Conservation (phyloP, 192 early-diverging fungal genomes). For the Pecoramyces ruminantium region DNA sequence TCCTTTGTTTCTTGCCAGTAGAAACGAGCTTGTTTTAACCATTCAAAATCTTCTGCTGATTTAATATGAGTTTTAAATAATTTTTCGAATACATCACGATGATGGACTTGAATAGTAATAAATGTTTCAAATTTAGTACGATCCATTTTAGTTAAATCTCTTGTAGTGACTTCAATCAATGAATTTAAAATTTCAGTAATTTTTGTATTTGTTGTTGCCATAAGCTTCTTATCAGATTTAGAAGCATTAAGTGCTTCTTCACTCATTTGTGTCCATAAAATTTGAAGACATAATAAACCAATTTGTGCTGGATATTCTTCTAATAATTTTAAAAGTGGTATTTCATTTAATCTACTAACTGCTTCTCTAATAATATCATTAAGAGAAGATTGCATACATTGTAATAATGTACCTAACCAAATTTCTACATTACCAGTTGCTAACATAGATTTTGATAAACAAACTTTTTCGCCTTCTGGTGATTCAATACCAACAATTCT, state of each 20-base stretch:
- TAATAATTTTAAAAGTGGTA: conserved; percentile 42
- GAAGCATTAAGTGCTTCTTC: conserved; percentile 34
- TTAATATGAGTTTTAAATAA: conserved; percentile 38
- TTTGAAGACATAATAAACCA: conserved; percentile 38
- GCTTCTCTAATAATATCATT: conserved; percentile 44
- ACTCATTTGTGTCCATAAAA: conserved; percentile 40
- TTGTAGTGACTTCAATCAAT: conserved; percentile 44
- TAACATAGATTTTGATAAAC: conserved; percentile 24
- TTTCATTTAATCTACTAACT: conserved; percentile 28
- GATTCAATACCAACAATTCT: conserved; percentile 41
- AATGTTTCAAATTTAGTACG: conserved; percentile 43
- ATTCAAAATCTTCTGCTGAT: conserved; percentile 40
- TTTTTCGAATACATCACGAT: conserved; percentile 49
- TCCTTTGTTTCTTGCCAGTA: conserved; percentile 54
- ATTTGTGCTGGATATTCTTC: conserved; percentile 51
- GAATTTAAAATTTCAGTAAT: conserved; percentile 41
- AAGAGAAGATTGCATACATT: conserved; percentile 32
- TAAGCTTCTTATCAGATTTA: conserved; percentile 45
- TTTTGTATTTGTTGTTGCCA: conserved; percentile 31
- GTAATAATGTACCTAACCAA: conserved; percentile 39
- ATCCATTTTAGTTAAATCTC: conserved; percentile 43
- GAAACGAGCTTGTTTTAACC: conserved; percentile 45
- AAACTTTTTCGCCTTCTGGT: conserved; percentile 34
- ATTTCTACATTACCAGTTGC: conserved; percentile 42
- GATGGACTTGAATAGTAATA: conserved; percentile 52